phyloP scores from a whole-genome alignment of 106 monocot species.

The Acorus calamus region DNA sequence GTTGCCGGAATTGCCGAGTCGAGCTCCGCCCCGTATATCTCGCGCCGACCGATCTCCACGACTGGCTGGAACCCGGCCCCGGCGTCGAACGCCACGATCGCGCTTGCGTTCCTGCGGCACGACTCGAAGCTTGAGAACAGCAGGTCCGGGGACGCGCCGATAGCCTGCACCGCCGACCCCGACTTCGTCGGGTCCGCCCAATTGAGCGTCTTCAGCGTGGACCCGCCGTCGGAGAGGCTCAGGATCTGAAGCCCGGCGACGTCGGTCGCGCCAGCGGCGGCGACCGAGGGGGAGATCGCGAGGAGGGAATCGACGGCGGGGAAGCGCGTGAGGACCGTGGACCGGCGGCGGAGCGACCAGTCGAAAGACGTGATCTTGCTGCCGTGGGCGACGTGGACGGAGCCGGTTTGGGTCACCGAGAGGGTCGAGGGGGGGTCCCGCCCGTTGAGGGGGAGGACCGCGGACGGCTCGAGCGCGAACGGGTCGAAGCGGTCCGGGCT shows the following conservation, averaged over 20 bases:
- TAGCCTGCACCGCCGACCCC: constrained; percentile 28
- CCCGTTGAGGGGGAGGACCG: constrained; percentile 43
- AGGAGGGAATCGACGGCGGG: constrained; percentile 59
- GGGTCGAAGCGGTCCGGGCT: constrained; percentile 22
- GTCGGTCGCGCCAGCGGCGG: constrained; percentile 49
- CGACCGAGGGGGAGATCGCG: constrained; percentile 13
- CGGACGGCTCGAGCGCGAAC: constrained; percentile 20
- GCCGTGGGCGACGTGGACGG: constrained; percentile 44
- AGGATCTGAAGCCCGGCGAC: constrained; percentile 48
- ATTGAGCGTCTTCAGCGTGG: constrained; percentile 23
- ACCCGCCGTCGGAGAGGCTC: constrained; percentile 6
- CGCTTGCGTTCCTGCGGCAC: constrained; percentile 47
- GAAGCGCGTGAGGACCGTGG: constrained; percentile 46
- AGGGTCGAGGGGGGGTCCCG: constrained; percentile 25
- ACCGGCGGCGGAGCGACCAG: constrained; percentile 22
- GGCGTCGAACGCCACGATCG: constrained; percentile 49
- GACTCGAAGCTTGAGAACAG: constrained; percentile 67
- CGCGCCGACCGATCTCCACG: constrained; percentile 39
- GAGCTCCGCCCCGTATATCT: constrained; percentile 55
- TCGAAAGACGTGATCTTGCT: constrained; percentile 48
- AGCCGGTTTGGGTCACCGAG: constrained; percentile 18
- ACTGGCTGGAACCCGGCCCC: constrained; percentile 15
- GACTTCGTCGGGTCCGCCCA: constrained; percentile 28
- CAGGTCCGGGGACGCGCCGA: constrained; percentile 25
- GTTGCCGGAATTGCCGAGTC: constrained; percentile 57